Percentiles rank a stretch among this genome's conserved stretches.
Conservation (phyloP, 208 protist genomes). For the Acanthamoeba triangularis region DNA sequence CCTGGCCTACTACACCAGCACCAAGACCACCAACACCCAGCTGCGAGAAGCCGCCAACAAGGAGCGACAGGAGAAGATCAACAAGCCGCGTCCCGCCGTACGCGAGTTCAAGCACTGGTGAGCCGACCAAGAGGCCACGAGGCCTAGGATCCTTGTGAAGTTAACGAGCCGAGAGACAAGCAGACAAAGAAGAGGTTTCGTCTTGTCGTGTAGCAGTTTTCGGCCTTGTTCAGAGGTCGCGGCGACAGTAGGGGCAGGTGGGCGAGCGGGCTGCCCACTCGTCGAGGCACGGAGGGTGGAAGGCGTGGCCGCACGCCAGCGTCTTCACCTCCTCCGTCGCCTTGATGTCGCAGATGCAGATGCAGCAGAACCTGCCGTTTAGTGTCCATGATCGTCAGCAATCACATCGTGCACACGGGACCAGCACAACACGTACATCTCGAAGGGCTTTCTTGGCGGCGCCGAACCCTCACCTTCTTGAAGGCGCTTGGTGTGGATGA, state of each 20-base stretch:
- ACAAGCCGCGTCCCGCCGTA: slow-evolving; percentile 1
- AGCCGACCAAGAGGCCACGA: neutral
- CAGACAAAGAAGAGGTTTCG: too few relatives aligned
- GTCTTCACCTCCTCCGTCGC: neutral
- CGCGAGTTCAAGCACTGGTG: slow-evolving; percentile 59
- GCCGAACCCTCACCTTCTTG: neutral
- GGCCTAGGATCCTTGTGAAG: neutral
- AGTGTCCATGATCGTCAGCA: neutral
- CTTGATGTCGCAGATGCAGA: slow-evolving; percentile 3
- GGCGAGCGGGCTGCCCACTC: neutral
- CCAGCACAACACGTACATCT: neutral
- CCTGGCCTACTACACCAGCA: slow-evolving; percentile 39
- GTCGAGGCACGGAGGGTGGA: neutral
- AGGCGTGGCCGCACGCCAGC: neutral
- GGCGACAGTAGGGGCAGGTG: slow-evolving; percentile 23
- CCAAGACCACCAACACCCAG: slow-evolving; percentile 9
- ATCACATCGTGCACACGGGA: neutral
- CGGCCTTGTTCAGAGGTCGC: too few relatives aligned
- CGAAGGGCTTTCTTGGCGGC: neutral
- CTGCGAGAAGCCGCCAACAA: slow-evolving; percentile 39
- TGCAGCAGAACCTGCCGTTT: slow-evolving; percentile 9
- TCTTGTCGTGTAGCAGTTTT: too few relatives aligned
- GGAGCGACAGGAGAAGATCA: slow-evolving; percentile 22
- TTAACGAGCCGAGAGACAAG: too few relatives aligned
- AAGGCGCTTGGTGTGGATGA: slow-evolving; percentile 12